Evolutionary conservation across 495 filamentous ascomycete genomes (phyloP).

Genomic region (Tetracladium setigerum): DNA sequence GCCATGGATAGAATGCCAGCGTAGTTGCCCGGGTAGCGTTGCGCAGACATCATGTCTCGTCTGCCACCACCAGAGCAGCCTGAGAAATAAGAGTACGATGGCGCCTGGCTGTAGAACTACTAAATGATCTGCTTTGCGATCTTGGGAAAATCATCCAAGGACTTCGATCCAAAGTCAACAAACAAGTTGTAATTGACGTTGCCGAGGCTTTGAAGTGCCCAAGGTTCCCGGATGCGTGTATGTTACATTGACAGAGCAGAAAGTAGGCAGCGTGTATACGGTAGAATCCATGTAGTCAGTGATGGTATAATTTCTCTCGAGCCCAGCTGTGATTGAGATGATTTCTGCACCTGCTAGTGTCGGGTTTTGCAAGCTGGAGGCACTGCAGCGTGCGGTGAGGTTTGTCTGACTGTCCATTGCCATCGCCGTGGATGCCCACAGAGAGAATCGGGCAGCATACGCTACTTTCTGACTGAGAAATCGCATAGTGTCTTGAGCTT

Average conservation of each 20-base stretch:
- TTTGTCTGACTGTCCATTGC: too few species aligned
- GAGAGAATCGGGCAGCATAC: too few species aligned
- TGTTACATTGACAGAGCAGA: constrained; percentile 38
- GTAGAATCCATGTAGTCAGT: too few species aligned
- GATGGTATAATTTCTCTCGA: too few species aligned
- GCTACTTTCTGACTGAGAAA: too few species aligned
- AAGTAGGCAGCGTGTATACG: too few species aligned
- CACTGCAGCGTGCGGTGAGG: too few species aligned
- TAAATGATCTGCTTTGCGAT: constrained; percentile 27
- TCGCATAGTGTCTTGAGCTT: too few species aligned
- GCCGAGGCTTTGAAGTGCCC: constrained; percentile 32
- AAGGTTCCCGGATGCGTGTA: constrained; percentile 36
- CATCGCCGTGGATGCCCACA: too few species aligned
- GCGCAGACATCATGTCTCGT: constrained; percentile 34
- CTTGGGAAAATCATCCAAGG: constrained; percentile 24
- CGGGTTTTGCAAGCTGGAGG: too few species aligned
- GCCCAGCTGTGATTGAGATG: too few species aligned
- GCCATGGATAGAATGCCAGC: constrained; percentile 34
- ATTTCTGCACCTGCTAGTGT: too few species aligned
- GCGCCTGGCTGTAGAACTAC: constrained; percentile 27
- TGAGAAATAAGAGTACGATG: constrained; percentile 34
- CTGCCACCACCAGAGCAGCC: constrained; percentile 40
- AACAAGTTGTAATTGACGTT: constrained; percentile 34
- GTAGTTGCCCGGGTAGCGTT: constrained; percentile 32
- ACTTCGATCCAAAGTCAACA: constrained; percentile 28